A percentile compares a stretch with the other conserved stretches of the same genome.
Conservation (phyloP, 2,329 filamentous ascomycete species). For the Trichoderma cornu-damae region DNA sequence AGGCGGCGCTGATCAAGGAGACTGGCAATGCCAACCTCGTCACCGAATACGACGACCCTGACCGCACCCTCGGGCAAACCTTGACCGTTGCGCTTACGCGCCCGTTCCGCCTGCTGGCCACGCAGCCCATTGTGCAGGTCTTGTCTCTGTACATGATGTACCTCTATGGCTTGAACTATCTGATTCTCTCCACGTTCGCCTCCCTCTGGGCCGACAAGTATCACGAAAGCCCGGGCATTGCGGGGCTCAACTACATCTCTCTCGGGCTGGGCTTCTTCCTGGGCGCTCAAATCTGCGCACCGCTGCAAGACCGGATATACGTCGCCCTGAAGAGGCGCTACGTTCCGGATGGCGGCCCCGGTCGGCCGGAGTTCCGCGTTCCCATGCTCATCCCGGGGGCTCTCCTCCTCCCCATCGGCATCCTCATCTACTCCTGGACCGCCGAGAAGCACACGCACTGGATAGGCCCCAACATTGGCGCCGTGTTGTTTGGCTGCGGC, state of each 20-base stretch:
- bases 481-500: conserved; percentile 35
- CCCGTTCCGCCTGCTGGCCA: conserved; percentile 58
- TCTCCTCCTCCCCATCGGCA: conserved; percentile 38
- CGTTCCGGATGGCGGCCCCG: conserved; percentile 31
- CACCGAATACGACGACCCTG: conserved; percentile 49
- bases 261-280: conserved; percentile 28
- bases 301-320: conserved; percentile 44
- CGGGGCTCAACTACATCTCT: conserved; percentile 33
- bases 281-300: conserved; percentile 37
- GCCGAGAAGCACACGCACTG: conserved; percentile 40
- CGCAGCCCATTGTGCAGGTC: conserved; percentile 59
- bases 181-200: conserved; percentile 45
- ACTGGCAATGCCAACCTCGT: conserved; percentile 48
- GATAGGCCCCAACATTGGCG: conserved; percentile 44
- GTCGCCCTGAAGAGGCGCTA: conserved; percentile 39
- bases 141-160: conserved; percentile 63
- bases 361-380: conserved; percentile 40
- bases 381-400: conserved; percentile 40
- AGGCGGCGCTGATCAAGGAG: conserved; percentile 49
- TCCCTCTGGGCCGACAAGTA: conserved; percentile 54
- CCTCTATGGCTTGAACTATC: conserved; percentile 57
- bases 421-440: conserved; percentile 45
- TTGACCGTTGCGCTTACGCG: conserved; percentile 55
- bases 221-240: conserved; percentile 51
- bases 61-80: conserved; percentile 36